A percentile compares a stretch with the other conserved stretches of the same genome.
Conservation (phyloP, 108 stramenopile species). For the Skeletonema potamos region DNA sequence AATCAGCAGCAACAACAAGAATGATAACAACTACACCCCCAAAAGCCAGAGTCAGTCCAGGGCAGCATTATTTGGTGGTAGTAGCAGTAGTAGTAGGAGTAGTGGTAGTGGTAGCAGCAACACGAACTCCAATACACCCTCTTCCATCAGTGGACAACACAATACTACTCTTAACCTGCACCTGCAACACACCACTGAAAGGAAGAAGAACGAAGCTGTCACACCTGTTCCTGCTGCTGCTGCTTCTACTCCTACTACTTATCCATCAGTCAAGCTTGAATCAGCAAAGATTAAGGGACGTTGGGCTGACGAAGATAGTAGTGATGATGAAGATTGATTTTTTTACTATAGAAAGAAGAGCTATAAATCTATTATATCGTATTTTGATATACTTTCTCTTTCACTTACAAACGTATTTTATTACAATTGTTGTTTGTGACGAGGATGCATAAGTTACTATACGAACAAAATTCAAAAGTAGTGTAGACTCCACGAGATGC, state of each 20-base stretch:
- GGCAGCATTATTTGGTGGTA: background rate
- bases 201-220: background rate
- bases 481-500: no score
- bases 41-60: background rate
- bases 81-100: background rate
- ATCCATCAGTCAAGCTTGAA: conserved; percentile 13
- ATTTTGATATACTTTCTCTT: no score
- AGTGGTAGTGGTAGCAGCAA: background rate
- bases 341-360: background rate
- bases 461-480: no score
- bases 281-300: conserved; percentile 15
- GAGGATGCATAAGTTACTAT: no score
- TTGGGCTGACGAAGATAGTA: conserved; percentile 26
- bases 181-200: no score
- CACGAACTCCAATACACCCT: background rate
- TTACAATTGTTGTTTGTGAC: no score
- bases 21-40: background rate
- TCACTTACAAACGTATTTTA: no score
- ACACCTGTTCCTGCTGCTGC: background rate
- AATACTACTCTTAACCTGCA: background rate
- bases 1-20: no score
- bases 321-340: conserved; percentile 13
- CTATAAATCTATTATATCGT: no score
- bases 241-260: background rate
- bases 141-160: background rate